phyloP scores from a whole-genome alignment of 805 yeast species.

The Lipomyces chichibuensis region DNA sequence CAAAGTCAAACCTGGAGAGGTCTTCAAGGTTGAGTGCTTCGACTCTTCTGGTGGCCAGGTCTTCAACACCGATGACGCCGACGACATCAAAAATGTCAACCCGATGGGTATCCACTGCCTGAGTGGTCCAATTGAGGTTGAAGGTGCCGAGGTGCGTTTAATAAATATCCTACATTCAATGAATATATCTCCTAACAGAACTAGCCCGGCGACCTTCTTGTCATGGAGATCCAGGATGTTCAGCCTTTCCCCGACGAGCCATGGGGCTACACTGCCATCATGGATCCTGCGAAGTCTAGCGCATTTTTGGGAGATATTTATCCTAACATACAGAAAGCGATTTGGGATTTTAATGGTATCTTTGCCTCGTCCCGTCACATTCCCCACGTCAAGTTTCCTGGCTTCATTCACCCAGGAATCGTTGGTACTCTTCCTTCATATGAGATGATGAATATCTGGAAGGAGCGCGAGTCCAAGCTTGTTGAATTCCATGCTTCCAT shows the following conservation, averaged over 20 bases:
- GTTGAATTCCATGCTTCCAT: conserved; percentile 41
- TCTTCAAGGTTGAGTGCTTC: conserved; percentile 54
- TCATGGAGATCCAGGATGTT: conserved; percentile 55
- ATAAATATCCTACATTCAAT: neutral
- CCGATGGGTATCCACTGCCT: conserved; percentile 53
- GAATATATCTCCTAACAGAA: neutral
- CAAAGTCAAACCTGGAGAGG: conserved; percentile 49
- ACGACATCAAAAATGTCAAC: conserved; percentile 53
- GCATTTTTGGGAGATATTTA: conserved; percentile 55
- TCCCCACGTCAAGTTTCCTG: conserved; percentile 55
- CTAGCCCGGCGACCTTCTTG: conserved; percentile 52
- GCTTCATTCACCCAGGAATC: conserved; percentile 57
- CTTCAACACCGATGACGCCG: conserved; percentile 52
- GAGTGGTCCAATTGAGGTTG: conserved; percentile 54
- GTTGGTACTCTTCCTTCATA: conserved; percentile 55
- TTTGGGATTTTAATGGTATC: conserved; percentile 57
- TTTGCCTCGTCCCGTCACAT: conserved; percentile 55
- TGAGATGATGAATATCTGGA: conserved; percentile 52
- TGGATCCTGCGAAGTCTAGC: conserved; percentile 54
- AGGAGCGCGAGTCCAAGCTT: conserved; percentile 48
- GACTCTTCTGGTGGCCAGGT: conserved; percentile 62
- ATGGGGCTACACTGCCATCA: conserved; percentile 60
- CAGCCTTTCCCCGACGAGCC: conserved; percentile 58
- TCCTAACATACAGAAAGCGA: conserved; percentile 58
- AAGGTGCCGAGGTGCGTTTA: conserved; percentile 46